A percentile compares a stretch with the other conserved stretches of the same genome.
phyloP scores from a whole-genome alignment of 306 rosid species.

The Prunus persica region DNA sequence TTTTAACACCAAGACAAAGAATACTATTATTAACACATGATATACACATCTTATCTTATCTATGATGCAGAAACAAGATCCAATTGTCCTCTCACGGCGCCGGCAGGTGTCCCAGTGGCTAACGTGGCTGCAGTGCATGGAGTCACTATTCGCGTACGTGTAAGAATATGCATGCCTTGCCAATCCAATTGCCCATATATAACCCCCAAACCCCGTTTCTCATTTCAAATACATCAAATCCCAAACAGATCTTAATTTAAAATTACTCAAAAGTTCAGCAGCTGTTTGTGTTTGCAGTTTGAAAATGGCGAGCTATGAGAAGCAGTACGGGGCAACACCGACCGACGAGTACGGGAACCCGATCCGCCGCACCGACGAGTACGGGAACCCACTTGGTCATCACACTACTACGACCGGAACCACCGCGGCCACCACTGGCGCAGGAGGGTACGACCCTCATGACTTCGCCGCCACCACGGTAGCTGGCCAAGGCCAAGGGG shows the following conservation, averaged over 20 bases:
- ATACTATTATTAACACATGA: neutral
- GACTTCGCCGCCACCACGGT: neutral
- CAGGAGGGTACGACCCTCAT: neutral
- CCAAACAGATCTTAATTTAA: neutral
- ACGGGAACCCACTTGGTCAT: neutral
- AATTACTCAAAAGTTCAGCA: neutral
- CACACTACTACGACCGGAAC: neutral
- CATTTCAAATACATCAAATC: neutral
- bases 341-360: neutral
- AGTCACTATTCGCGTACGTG: neutral
- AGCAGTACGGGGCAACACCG: conserved; percentile 7
- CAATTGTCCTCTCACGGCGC: neutral
- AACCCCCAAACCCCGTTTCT: neutral
- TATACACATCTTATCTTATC: neutral
- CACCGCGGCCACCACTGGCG: neutral
- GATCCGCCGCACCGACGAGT: neutral
- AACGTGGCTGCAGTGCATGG: neutral
- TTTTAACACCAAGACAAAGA: neutral
- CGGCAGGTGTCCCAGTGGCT: neutral
- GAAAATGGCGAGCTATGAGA: neutral
- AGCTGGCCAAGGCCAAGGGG: neutral
- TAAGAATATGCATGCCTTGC: neutral
- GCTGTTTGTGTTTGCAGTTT: neutral
- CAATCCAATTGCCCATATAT: neutral
- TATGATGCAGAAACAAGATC: neutral